A percentile compares a stretch with the other conserved stretches of the same genome.
Conservation (phyloP, 768 basidiomycete genomes). For the Cystobasidium tubakii region DNA sequence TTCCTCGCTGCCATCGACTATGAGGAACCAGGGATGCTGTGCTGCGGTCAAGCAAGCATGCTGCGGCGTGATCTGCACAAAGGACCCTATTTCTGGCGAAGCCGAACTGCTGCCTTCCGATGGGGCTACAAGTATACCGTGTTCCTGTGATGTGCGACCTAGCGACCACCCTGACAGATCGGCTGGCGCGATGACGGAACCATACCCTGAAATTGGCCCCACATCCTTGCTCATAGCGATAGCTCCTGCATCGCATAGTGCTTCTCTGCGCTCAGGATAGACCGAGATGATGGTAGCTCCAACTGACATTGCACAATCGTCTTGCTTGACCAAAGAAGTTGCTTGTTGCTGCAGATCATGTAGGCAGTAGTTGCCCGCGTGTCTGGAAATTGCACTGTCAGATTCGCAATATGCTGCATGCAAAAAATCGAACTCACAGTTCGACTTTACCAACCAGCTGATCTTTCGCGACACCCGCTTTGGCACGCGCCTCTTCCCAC, state of each 20-base stretch:
- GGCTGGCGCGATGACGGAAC: slow-evolving; percentile 56
- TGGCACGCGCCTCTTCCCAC: neutral
- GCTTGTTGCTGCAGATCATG: slow-evolving; percentile 28
- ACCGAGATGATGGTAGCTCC: slow-evolving; percentile 19
- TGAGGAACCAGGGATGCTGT: slow-evolving; percentile 20
- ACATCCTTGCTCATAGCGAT: slow-evolving; percentile 83
- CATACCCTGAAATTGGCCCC: slow-evolving; percentile 66
- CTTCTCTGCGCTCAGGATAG: slow-evolving; percentile 56
- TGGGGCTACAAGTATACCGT: slow-evolving; percentile 9
- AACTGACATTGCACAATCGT: slow-evolving; percentile 31
- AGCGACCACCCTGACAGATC: slow-evolving; percentile 19
- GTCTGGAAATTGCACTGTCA: neutral
- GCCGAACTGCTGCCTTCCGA: neutral
- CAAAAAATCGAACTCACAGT: neutral
- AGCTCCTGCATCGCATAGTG: slow-evolving; percentile 73
- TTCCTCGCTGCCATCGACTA: slow-evolving; percentile 21
- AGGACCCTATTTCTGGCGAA: slow-evolving; percentile 8
- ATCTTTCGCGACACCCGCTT: slow-evolving; percentile 8
- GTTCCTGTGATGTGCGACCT: slow-evolving; percentile 30
- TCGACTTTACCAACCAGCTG: slow-evolving; percentile 25
- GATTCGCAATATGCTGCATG: neutral
- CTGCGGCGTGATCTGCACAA: slow-evolving; percentile 21
- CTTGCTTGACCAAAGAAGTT: slow-evolving; percentile 11
- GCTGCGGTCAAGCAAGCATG: slow-evolving; percentile 35
- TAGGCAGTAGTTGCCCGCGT: slow-evolving; percentile 31